Percentiles rank a stretch among this genome's conserved stretches.
Evolutionary conservation across 2,329 filamentous ascomycete genomes (phyloP).

Genomic region (Exophiala xenobiotica): DNA sequence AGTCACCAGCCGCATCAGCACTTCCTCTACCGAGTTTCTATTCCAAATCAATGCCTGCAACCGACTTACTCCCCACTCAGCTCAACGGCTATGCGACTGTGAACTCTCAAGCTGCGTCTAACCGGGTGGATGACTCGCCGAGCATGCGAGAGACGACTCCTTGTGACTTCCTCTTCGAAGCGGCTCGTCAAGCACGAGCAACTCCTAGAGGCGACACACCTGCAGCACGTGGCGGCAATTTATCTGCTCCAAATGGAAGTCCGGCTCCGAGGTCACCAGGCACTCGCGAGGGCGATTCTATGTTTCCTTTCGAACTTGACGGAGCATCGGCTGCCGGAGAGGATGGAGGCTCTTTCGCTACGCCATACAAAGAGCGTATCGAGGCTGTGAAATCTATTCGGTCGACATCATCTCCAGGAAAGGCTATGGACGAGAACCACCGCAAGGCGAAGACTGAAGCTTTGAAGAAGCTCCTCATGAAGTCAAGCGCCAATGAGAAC

Average conservation of each 20-base stretch:
- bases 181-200: conserved; percentile 67
- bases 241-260: conserved; percentile 53
- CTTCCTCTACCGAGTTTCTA: conserved; percentile 89
- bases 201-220: conserved; percentile 52
- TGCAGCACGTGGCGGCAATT: conserved; percentile 42
- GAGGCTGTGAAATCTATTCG: conserved; percentile 42
- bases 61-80: conserved; percentile 38
- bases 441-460: conserved; percentile 45
- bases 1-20: conserved; percentile 85
- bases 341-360: conserved; percentile 67
- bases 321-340: conserved; percentile 43
- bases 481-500: conserved; percentile 29
- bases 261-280: conserved; percentile 42
- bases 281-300: conserved; percentile 52
- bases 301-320: conserved; percentile 70
- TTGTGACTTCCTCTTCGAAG: conserved; percentile 85
- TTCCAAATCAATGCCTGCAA: conserved; percentile 71
- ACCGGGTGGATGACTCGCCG: conserved; percentile 38
- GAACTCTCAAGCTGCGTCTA: conserved; percentile 34
- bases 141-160: conserved; percentile 65
- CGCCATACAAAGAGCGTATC: conserved; percentile 50
- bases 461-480: conserved; percentile 47
- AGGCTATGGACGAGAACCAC: conserved; percentile 39
- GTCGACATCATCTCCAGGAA: conserved; percentile 34
- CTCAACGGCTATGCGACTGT: conserved; percentile 42